A percentile compares a stretch with the other conserved stretches of the same genome.
Evolutionary conservation across 164 flowering plant species (phyloP).

Genomic region (Vitis rupestris): DNA sequence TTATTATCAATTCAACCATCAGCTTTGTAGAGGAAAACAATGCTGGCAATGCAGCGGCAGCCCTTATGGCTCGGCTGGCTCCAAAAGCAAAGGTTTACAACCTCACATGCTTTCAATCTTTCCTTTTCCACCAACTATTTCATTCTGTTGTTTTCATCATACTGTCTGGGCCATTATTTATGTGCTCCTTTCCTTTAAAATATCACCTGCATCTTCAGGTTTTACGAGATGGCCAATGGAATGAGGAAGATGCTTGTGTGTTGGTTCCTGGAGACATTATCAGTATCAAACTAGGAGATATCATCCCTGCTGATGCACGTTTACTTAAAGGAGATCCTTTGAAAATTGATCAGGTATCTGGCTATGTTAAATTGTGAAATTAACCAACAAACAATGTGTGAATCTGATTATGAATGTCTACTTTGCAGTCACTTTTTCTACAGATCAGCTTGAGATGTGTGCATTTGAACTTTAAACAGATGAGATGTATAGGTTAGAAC

Average conservation of each 20-base stretch:
- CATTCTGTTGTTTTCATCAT: not conserved
- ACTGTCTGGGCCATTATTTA: not conserved
- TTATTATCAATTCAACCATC: not conserved
- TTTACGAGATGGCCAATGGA: not conserved
- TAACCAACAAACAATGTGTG: no score
- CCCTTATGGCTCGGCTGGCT: constrained; percentile 4
- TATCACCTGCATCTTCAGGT: not conserved
- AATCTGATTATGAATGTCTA: no score
- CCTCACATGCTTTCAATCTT: not conserved
- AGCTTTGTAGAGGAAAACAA: constrained; percentile 1
- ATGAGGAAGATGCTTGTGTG: not conserved
- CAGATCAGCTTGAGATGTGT: no score
- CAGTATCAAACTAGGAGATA: constrained; percentile 12
- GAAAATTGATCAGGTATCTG: no score
- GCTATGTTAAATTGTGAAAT: no score
- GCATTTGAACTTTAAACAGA: no score
- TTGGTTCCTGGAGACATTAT: constrained; percentile 29
- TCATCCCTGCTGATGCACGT: no score
- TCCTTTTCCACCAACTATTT: not conserved
- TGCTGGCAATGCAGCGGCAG: not conserved
- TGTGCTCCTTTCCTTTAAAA: not conserved
- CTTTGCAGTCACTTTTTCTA: no score
- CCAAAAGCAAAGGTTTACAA: not conserved
- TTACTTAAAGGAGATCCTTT: no score
- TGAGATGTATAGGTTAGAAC: no score